These are phyloP conservation scores for Euptelea pleiosperma DNA, from an alignment of 164 flowering plant species.

Conservation along the genomic window DNA sequence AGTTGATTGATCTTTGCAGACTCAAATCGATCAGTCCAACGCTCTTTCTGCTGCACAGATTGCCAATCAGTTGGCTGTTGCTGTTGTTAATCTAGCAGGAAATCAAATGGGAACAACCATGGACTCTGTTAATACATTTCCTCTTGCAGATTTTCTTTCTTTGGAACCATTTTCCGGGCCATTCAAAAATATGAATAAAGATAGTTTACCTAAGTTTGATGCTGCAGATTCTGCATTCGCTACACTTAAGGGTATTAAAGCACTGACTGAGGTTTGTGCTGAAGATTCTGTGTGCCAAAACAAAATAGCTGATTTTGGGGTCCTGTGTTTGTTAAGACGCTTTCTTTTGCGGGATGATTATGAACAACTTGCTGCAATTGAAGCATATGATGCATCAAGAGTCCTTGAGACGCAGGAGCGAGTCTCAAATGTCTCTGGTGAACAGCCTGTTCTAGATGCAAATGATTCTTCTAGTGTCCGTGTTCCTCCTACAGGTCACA, in stretches of 20 bases:
- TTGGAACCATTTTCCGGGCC: constrained; percentile 71
- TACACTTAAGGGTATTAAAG: constrained; percentile 84
- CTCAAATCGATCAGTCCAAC: constrained; percentile 77
- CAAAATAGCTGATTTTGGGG: constrained; percentile 64
- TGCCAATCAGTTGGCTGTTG: constrained; percentile 56
- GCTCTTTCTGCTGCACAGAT: constrained; percentile 52
- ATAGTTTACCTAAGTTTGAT: constrained; percentile 50
- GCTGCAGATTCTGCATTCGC: constrained; percentile 91
- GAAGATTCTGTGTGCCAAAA: constrained; percentile 59
- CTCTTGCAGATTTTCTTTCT: constrained; percentile 73
- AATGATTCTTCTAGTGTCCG: constrained; percentile 68
- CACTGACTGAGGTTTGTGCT: constrained; percentile 67
- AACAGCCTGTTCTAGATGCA: constrained; percentile 29
- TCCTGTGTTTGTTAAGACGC: constrained; percentile 77
- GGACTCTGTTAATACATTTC: constrained; percentile 44
- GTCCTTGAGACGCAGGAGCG: constrained; percentile 51
- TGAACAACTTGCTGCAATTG: constrained; percentile 88
- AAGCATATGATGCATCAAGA: constrained; percentile 95
- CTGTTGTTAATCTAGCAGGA: constrained; percentile 76
- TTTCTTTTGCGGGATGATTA: constrained; percentile 81
- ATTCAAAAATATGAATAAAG: constrained; percentile 60
- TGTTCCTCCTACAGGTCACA: constrained; percentile 86
- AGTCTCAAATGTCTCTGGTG: constrained; percentile 37
- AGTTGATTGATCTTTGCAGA: constrained; percentile 48
- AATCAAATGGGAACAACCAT: constrained; percentile 40